phyloP scores from a whole-genome alignment of 371 early-diverging fungal genomes.

The Catenaria anguillulae region DNA sequence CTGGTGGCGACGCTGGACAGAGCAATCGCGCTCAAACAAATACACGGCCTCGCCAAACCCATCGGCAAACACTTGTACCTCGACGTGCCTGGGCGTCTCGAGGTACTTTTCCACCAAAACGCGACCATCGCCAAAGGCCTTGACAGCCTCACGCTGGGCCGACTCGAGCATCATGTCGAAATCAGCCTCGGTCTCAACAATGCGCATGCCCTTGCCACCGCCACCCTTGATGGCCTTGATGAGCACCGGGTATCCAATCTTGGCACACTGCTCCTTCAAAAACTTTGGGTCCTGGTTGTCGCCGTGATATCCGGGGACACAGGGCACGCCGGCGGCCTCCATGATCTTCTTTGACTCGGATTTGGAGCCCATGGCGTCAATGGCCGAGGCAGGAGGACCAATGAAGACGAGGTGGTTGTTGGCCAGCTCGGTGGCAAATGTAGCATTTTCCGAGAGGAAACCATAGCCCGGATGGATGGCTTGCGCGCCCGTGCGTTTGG shows the following conservation, averaged over 20 bases:
- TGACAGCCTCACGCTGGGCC: constrained; percentile 67
- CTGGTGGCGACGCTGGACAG: constrained; percentile 94
- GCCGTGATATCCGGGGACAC: constrained; percentile 90
- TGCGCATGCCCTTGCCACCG: constrained; percentile 71
- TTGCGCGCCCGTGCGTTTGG: constrained; percentile 66
- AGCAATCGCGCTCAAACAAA: constrained; percentile 93
- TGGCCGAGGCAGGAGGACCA: constrained; percentile 83
- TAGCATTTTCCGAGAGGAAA: constrained; percentile 90
- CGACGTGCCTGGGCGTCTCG: constrained; percentile 76
- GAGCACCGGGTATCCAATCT: constrained; percentile 84
- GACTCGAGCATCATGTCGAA: constrained; percentile 74
- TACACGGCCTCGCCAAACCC: constrained; percentile 70
- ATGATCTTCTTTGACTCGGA: constrained; percentile 85
- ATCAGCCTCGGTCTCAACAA: constrained; percentile 30
- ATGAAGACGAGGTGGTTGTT: constrained; percentile 61
- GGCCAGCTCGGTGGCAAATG: constrained; percentile 64
- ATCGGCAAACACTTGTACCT: constrained; percentile 94
- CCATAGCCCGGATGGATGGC: constrained; percentile 93
- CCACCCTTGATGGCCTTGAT: constrained; percentile 94
- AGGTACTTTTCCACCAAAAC: constrained; percentile 86
- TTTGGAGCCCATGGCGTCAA: constrained; percentile 90
- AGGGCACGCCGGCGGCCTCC: constrained; percentile 72
- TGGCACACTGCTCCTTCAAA: constrained; percentile 55
- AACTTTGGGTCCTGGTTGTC: constrained; percentile 63
- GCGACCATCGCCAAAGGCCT: constrained; percentile 79